Evolutionary conservation across 2,329 filamentous ascomycete species (phyloP).

Genomic region (Ceratocystis papillata): DNA sequence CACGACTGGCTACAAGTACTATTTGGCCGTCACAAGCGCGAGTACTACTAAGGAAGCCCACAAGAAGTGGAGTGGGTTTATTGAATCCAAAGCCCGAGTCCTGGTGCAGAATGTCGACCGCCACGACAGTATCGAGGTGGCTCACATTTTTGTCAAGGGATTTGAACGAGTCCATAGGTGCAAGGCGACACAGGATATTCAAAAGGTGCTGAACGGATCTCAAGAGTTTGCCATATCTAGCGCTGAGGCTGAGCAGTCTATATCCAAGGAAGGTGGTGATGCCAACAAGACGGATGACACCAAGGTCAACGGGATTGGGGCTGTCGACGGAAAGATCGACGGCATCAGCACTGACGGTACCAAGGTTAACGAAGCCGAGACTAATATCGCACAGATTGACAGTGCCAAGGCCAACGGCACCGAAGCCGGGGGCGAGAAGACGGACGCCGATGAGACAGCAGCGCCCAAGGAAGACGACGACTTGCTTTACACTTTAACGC

Average conservation of each 20-base stretch:
- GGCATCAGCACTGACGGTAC: no score
- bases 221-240: slow-evolving; percentile 36
- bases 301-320: slow-evolving; percentile 34
- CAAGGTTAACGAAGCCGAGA: no score
- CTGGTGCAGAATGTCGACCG: slow-evolving; percentile 74
- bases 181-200: slow-evolving; percentile 43
- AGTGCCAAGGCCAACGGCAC: slow-evolving; percentile 25
- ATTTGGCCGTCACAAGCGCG: slow-evolving; percentile 75
- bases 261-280: slow-evolving; percentile 24
- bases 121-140: slow-evolving; percentile 67
- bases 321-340: slow-evolving; percentile 27
- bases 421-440: slow-evolving; percentile 27
- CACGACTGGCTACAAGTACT: slow-evolving; percentile 87
- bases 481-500: slow-evolving; percentile 75
- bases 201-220: slow-evolving; percentile 45
- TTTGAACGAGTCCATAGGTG: slow-evolving; percentile 72
- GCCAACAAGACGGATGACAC: slow-evolving; percentile 31
- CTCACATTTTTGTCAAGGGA: slow-evolving; percentile 86
- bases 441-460: slow-evolving; percentile 29
- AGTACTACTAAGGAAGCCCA: slow-evolving; percentile 76
- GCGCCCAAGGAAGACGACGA: slow-evolving; percentile 25
- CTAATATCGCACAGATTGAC: no score
- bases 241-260: not conserved
- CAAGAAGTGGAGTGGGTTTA: slow-evolving; percentile 77
- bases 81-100: slow-evolving; percentile 85